These are phyloP conservation scores for Backusella macrospora DNA, from an alignment of 192 early-diverging fungal species.

Conservation along the genomic window DNA sequence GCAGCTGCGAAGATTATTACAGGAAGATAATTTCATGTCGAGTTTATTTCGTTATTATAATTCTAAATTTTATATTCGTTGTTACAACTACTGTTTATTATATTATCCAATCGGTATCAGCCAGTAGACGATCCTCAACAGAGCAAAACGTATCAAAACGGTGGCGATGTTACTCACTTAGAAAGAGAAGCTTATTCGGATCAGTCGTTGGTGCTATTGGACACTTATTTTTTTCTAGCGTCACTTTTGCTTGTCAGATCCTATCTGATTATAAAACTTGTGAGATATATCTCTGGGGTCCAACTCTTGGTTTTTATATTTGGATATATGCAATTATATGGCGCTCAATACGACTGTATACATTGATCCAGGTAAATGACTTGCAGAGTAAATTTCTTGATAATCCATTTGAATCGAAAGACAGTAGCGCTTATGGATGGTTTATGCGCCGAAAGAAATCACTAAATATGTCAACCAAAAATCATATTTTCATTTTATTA, in stretches of 20 bases:
- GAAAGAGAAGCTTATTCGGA: constrained; percentile 19
- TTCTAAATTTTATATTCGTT: constrained; percentile 19
- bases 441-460: background rate
- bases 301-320: constrained; percentile 10
- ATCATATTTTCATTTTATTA: background rate
- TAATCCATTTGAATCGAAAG: background rate
- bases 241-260: background rate
- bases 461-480: background rate
- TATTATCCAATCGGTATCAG: background rate
- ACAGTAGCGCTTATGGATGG: constrained; percentile 11
- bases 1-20: background rate
- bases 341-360: constrained; percentile 17
- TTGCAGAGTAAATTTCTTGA: background rate
- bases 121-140: background rate
- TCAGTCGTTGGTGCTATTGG: constrained; percentile 21
- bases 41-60: constrained; percentile 10
- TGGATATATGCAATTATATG: constrained; percentile 25
- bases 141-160: constrained; percentile 2
- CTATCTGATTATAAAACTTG: background rate
- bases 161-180: constrained; percentile 12
- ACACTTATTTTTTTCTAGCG: constrained; percentile 9
- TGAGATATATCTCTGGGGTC: constrained; percentile 22
- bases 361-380: constrained; percentile 20
- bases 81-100: constrained; percentile 15
- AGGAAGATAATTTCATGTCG: background rate